Conservation (phyloP, 257 asterid genomes). For the Perilla frutescens region DNA sequence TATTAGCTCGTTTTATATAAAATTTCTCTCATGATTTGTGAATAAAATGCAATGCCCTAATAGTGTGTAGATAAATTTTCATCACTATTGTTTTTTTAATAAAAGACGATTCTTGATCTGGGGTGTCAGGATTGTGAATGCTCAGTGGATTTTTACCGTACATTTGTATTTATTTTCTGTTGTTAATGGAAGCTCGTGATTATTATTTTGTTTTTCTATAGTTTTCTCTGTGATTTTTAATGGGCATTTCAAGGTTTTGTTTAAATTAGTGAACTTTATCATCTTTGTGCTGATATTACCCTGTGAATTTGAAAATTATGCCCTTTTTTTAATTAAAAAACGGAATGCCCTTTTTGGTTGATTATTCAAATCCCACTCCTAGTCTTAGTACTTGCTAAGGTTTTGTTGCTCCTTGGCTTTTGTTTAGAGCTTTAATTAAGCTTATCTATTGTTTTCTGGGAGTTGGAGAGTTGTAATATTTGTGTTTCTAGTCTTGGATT, state of each 20-base stretch:
- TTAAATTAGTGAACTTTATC: slow-evolving; percentile 15
- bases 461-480: not conserved
- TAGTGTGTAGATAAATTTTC: slow-evolving; percentile 12
- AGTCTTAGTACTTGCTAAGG: not conserved
- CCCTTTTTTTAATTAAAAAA: slow-evolving; percentile 3
- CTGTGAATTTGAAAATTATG: not conserved
- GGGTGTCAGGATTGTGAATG: slow-evolving; percentile 18
- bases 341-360: slow-evolving; percentile 13
- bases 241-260: slow-evolving; percentile 26
- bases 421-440: slow-evolving; percentile 15
- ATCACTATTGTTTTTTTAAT: slow-evolving; percentile 10
- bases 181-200: slow-evolving; percentile 23
- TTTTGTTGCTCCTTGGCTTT: slow-evolving; percentile 15
- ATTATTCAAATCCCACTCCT: not conserved
- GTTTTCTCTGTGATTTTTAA: not conserved
- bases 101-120: slow-evolving; percentile 43
- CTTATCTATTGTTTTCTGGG: slow-evolving; percentile 9
- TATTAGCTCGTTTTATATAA: slow-evolving; percentile 27
- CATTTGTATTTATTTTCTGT: slow-evolving; percentile 15
- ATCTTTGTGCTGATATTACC: not conserved
- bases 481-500: not conserved
- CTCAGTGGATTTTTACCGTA: slow-evolving; percentile 7
- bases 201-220: not conserved
- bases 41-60: slow-evolving; percentile 27
- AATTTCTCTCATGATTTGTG: slow-evolving; percentile 8